Conservation (phyloP, 495 filamentous ascomycete genomes). For the Hypoxylon trugodes region DNA sequence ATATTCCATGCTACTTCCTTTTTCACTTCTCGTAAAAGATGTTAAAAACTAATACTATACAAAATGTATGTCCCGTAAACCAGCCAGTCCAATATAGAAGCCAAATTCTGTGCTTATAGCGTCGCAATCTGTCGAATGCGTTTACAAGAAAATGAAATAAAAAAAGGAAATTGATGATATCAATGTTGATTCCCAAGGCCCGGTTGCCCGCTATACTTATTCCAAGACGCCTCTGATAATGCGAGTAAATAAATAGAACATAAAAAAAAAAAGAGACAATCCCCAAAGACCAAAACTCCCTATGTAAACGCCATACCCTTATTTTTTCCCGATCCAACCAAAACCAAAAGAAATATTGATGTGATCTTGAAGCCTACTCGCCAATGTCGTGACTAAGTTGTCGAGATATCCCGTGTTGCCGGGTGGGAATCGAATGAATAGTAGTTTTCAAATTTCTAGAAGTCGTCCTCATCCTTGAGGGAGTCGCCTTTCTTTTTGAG, state of each 20-base stretch:
- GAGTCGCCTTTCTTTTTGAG: constrained; percentile 15
- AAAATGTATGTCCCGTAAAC: constrained; percentile 9
- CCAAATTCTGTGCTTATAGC: neutral
- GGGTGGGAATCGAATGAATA: neutral
- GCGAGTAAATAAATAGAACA: constrained; percentile 1
- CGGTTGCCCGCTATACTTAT: constrained; percentile 1
- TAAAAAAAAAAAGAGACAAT: neutral
- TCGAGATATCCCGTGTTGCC: neutral
- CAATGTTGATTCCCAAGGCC: neutral
- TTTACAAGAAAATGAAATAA: constrained; percentile 18
- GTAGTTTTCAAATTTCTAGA: constrained; percentile 10
- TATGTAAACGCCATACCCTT: constrained; percentile 15
- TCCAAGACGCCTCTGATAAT: constrained; percentile 22
- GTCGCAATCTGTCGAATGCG: constrained; percentile 9
- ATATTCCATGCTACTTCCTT: constrained; percentile 24
- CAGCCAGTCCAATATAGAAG: neutral
- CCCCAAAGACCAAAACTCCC: constrained; percentile 2
- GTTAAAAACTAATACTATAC: constrained; percentile 19
- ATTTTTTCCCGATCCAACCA: constrained; percentile 15
- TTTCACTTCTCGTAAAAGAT: constrained; percentile 5
- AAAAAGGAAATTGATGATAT: constrained; percentile 11
- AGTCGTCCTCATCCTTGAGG: constrained; percentile 27
- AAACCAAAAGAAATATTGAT: neutral
- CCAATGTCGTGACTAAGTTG: neutral
- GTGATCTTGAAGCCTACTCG: constrained; percentile 22